Percentiles rank a stretch among this genome's conserved stretches.
phyloP scores from a whole-genome alignment of 495 filamentous ascomycete species.

The Coniosporium apollinis region DNA sequence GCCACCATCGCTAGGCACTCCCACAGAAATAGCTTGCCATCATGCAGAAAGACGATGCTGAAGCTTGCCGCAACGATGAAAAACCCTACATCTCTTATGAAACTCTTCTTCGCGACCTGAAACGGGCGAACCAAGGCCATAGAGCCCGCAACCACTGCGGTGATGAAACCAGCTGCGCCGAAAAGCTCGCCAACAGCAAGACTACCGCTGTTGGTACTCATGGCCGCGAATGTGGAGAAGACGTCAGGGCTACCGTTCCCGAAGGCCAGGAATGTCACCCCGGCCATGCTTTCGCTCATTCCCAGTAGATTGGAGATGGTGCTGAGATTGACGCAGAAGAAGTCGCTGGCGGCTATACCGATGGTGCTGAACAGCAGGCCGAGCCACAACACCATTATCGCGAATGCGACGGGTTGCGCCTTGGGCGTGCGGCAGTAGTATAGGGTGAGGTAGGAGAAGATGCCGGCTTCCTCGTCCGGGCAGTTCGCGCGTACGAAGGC shows the following conservation, averaged over 20 bases:
- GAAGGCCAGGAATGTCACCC: conserved; percentile 92
- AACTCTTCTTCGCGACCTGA: conserved; percentile 71
- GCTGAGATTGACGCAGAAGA: conserved; percentile 91
- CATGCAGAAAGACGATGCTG: conserved; percentile 72
- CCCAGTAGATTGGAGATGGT: conserved; percentile 77
- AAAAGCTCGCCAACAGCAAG: conserved; percentile 92
- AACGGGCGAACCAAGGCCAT: conserved; percentile 95
- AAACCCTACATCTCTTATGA: conserved; percentile 83
- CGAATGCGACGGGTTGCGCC: conserved; percentile 60
- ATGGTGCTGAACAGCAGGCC: conserved; percentile 91
- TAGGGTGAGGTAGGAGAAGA: conserved; percentile 74
- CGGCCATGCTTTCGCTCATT: conserved; percentile 89
- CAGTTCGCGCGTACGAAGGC: conserved; percentile 72
- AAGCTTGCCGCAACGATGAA: conserved; percentile 80
- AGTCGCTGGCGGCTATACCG: conserved; percentile 96
- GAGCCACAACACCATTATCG: conserved; percentile 64
- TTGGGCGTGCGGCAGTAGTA: conserved; percentile 73
- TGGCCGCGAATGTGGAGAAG: conserved; percentile 95
- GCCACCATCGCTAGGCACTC: conserved; percentile 82
- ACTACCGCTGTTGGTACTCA: conserved; percentile 90
- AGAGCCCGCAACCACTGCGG: conserved; percentile 90
- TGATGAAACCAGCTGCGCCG: conserved; percentile 91
- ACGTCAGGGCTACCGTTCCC: conserved; percentile 99
- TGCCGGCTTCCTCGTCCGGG: conserved; percentile 72
- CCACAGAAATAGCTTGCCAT: conserved; percentile 72